These are phyloP conservation scores for Solanum habrochaites DNA, from an alignment of 257 asterid genomes.

Conservation along the genomic window DNA sequence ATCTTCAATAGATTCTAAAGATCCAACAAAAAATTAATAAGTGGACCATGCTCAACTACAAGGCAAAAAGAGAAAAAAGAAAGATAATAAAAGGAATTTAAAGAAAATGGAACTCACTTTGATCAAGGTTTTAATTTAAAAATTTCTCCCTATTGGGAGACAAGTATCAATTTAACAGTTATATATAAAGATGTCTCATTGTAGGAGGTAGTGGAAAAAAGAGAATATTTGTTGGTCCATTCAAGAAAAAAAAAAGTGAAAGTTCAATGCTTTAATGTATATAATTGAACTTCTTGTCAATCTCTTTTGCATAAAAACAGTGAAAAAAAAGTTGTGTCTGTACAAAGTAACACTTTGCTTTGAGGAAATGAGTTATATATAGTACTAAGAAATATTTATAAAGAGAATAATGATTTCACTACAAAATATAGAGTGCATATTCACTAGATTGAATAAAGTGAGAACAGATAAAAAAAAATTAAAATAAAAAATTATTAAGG, in stretches of 20 bases:
- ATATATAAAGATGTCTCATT: background rate
- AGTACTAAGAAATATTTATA: background rate
- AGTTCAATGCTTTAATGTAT: background rate
- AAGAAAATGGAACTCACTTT: background rate
- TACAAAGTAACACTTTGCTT: background rate
- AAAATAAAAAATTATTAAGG: too few species aligned
- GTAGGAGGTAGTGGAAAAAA: background rate
- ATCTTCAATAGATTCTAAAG: background rate
- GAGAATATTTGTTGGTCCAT: background rate
- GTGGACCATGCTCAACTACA: background rate
- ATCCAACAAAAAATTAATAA: background rate
- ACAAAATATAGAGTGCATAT: background rate
- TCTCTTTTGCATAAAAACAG: background rate
- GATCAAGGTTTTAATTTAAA: slow-evolving; percentile 17
- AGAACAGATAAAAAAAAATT: background rate
- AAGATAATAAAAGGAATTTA: background rate
- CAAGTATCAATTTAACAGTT: slow-evolving; percentile 14
- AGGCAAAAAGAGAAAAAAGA: background rate
- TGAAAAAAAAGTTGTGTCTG: background rate
- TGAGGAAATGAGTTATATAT: background rate
- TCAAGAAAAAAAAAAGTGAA: background rate
- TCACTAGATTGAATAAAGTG: background rate
- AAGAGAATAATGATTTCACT: background rate
- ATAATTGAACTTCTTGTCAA: background rate
- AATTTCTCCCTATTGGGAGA: slow-evolving; percentile 73